Evolutionary conservation across 345 rosid genomes (phyloP).

Genomic region (Arabis alpina): DNA sequence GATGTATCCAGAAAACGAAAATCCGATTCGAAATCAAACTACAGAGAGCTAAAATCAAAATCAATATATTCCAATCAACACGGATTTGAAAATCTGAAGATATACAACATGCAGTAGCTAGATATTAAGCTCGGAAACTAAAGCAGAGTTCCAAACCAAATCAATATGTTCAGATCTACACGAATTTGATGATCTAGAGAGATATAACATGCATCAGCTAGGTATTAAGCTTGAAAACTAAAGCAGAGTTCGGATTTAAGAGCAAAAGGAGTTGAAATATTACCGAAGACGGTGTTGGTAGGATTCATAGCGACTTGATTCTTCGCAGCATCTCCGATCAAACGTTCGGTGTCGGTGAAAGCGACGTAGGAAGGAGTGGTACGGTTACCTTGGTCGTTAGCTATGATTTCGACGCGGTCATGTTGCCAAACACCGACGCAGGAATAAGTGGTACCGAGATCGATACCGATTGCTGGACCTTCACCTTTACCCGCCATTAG

Average conservation of each 20-base stretch:
- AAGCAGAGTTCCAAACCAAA: no score
- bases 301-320: conserved; percentile 84
- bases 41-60: no score
- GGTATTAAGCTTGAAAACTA: background rate
- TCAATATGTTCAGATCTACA: background rate
- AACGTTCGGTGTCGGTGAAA: conserved; percentile 61
- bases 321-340: conserved; percentile 76
- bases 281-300: conserved; percentile 70
- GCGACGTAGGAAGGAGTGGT: conserved; percentile 77
- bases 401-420: conserved; percentile 74
- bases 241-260: no score
- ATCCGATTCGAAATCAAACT: no score
- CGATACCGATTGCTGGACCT: conserved; percentile 46
- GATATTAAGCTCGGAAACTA: no score
- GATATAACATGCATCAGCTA: conserved; percentile 45
- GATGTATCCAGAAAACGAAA: no score
- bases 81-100: no score
- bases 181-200: background rate
- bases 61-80: no score
- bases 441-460: conserved; percentile 44
- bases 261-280: no score
- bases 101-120: no score
- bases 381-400: conserved; percentile 72
- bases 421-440: conserved; percentile 83
- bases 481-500: conserved; percentile 44